Conservation (phyloP, 768 basidiomycete species). For the Agaricus bisporus region DNA sequence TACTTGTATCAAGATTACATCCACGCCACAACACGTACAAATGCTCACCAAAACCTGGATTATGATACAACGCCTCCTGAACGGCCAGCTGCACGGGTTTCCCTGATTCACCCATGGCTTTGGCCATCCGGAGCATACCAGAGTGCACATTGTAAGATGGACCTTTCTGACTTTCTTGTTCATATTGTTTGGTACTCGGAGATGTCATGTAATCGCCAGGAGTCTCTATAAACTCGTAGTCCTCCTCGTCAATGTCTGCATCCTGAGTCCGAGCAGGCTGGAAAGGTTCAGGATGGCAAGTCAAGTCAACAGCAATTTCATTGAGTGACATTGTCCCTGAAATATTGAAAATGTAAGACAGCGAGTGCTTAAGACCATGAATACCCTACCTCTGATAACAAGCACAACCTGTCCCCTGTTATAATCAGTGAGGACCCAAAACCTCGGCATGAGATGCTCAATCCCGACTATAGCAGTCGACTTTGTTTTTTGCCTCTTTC, state of each 20-base stretch:
- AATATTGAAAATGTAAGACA: not conserved
- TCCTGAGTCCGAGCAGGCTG: constrained; percentile 40
- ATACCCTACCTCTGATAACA: constrained; percentile 51
- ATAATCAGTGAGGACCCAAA: constrained; percentile 85
- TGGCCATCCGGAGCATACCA: constrained; percentile 77
- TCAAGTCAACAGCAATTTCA: constrained; percentile 80
- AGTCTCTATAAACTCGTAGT: constrained; percentile 23
- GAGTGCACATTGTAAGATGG: constrained; percentile 62
- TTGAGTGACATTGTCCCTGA: constrained; percentile 79
- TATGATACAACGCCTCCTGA: constrained; percentile 57
- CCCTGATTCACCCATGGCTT: constrained; percentile 69
- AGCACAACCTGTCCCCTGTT: constrained; percentile 67
- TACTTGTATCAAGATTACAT: not conserved
- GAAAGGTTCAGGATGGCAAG: constrained; percentile 70
- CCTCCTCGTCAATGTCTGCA: constrained; percentile 11
- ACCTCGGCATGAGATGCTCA: constrained; percentile 72
- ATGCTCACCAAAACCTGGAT: constrained; percentile 65
- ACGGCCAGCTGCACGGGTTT: constrained; percentile 77
- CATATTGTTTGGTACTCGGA: constrained; percentile 17
- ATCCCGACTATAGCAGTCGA: constrained; percentile 57
- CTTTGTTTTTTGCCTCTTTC: constrained; percentile 36
- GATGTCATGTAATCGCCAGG: constrained; percentile 27
- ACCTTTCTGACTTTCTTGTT: constrained; percentile 2
- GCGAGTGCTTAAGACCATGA: constrained; percentile 8
- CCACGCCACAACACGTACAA: not conserved